These are phyloP conservation scores for Mycena albidolilacea DNA, from an alignment of 768 basidiomycete genomes.

Conservation along the genomic window DNA sequence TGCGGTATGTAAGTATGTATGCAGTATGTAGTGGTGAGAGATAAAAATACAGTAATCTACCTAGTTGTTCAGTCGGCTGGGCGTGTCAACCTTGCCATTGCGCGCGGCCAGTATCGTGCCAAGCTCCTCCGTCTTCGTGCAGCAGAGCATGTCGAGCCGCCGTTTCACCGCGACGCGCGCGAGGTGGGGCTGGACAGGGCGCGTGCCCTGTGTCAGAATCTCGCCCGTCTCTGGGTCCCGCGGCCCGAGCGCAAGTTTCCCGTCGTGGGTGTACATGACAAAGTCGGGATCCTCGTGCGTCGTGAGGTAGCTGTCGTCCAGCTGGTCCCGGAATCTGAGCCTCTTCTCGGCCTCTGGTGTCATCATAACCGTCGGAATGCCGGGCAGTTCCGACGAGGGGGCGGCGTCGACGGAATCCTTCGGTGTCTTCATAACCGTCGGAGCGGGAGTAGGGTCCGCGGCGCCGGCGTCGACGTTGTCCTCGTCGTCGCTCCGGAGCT, in stretches of 20 bases:
- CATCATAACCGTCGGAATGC: background rate
- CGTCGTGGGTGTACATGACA: background rate
- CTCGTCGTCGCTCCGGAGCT: constrained; percentile 6
- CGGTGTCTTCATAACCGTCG: too few species aligned
- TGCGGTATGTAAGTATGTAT: background rate
- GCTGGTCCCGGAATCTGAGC: background rate
- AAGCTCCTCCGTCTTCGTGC: background rate
- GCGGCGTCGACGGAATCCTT: too few species aligned
- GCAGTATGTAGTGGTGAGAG: background rate
- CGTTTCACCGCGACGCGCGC: constrained; percentile 2
- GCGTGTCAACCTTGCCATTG: background rate
- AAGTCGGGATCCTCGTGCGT: background rate
- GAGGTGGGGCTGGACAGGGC: fast-evolving
- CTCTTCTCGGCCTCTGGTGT: background rate
- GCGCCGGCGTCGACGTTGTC: background rate
- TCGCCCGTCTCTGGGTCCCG: background rate
- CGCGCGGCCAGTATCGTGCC: background rate
- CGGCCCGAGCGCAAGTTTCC: constrained; percentile 1
- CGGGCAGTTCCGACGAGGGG: too few species aligned
- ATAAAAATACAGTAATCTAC: background rate
- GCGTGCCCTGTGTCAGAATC: background rate
- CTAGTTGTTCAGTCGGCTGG: background rate
- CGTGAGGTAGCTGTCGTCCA: background rate
- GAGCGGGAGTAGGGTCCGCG: background rate
- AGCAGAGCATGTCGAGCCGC: constrained; percentile 2